Conservation (phyloP, 768 basidiomycete species). For the Guyanaporus albipodus region DNA sequence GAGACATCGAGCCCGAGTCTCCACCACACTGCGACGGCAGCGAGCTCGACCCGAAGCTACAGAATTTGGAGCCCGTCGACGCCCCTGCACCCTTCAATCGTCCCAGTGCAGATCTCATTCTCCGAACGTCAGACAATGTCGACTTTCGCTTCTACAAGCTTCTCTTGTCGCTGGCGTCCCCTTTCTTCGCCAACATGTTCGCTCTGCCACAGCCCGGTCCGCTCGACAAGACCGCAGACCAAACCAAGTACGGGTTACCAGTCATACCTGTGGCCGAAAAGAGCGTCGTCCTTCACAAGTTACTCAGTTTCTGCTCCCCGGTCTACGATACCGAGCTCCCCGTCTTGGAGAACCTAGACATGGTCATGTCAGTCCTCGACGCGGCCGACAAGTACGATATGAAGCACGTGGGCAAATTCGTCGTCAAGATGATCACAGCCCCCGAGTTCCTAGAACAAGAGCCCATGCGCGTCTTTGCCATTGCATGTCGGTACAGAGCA, state of each 20-base stretch:
- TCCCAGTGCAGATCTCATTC: conserved; percentile 47
- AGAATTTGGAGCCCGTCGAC: conserved; percentile 19
- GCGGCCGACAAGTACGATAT: conserved; percentile 52
- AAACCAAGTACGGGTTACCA: conserved; percentile 34
- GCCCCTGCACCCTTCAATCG: conserved; percentile 45
- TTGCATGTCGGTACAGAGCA: conserved; percentile 36
- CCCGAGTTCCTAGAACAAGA: conserved; percentile 34
- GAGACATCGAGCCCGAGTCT: conserved; percentile 5
- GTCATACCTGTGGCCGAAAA: conserved; percentile 49
- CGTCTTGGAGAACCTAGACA: conserved; percentile 35
- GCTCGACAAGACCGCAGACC: conserved; percentile 26
- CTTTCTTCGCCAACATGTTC: conserved; percentile 56
- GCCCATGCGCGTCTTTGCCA: conserved; percentile 35
- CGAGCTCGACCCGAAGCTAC: conserved; percentile 3
- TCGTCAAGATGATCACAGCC: conserved; percentile 31
- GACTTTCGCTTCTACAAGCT: conserved; percentile 53
- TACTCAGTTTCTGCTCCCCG: conserved; percentile 49
- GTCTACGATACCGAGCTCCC: conserved; percentile 35
- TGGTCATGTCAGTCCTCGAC: conserved; percentile 40
- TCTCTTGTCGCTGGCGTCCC: conserved; percentile 52
- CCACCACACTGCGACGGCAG: neutral
- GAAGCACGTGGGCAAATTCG: conserved; percentile 37
- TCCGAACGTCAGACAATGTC: conserved; percentile 50
- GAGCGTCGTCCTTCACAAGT: conserved; percentile 35
- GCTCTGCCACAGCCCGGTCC: conserved; percentile 43